These are phyloP conservation scores for Primulina tabacum DNA, from an alignment of 257 asterid species.

Conservation along the genomic window DNA sequence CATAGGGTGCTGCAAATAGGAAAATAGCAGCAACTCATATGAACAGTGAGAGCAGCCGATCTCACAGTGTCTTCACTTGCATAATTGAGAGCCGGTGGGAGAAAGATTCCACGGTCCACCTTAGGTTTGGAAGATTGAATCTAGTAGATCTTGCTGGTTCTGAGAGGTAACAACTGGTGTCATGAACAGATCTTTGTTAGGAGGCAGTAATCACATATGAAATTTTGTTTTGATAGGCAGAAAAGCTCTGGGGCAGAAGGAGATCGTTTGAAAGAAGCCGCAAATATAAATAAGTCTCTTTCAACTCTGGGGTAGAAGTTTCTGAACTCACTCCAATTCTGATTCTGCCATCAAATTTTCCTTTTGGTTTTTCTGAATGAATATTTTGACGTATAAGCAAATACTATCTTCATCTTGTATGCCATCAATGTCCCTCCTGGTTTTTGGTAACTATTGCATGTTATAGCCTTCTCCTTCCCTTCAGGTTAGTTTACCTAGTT, in stretches of 20 bases:
- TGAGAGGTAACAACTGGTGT: slow-evolving; percentile 56
- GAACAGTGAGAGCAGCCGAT: slow-evolving; percentile 90
- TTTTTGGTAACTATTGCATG: slow-evolving; percentile 7
- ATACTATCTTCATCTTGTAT: not conserved
- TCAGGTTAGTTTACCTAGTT: not conserved
- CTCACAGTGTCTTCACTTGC: slow-evolving; percentile 91
- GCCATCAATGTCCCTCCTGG: not conserved
- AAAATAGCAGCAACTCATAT: slow-evolving; percentile 76
- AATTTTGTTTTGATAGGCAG: slow-evolving; percentile 49
- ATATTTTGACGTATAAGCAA: not conserved
- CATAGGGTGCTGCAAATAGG: slow-evolving; percentile 82
- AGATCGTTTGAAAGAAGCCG: slow-evolving; percentile 87
- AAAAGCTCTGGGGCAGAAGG: slow-evolving; percentile 91
- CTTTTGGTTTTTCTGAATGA: not conserved
- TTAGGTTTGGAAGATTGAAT: slow-evolving; percentile 77
- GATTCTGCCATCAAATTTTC: not conserved
- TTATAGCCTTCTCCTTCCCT: slow-evolving; percentile 2
- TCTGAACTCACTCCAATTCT: slow-evolving; percentile 13
- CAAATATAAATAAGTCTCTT: slow-evolving; percentile 77
- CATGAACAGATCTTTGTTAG: slow-evolving; percentile 19
- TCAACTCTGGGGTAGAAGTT: slow-evolving; percentile 79
- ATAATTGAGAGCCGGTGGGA: slow-evolving; percentile 79
- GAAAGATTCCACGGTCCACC: slow-evolving; percentile 74
- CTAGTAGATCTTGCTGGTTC: slow-evolving; percentile 92
- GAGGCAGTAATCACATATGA: slow-evolving; percentile 17